phyloP scores from a whole-genome alignment of 331 rosid species.

The Saraca asoca region DNA sequence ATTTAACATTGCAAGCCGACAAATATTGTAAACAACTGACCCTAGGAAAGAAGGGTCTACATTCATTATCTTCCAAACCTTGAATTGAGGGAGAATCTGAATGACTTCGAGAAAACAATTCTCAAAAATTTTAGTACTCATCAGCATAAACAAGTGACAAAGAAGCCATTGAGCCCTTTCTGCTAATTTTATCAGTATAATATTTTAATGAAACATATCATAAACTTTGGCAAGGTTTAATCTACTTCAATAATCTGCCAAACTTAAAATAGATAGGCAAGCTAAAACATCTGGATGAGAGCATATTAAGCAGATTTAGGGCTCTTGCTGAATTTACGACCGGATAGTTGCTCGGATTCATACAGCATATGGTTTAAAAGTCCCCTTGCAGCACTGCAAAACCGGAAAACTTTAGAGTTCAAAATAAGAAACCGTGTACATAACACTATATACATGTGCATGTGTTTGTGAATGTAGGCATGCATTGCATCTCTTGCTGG shows the following conservation, averaged over 20 bases:
- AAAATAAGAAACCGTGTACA: neutral
- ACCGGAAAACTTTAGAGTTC: conserved; percentile 20
- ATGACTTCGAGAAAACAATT: conserved; percentile 1
- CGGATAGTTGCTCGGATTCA: conserved; percentile 72
- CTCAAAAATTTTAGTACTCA: conserved; percentile 31
- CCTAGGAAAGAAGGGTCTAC: conserved; percentile 19
- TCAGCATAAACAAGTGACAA: conserved; percentile 24
- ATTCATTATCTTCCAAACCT: conserved; percentile 6
- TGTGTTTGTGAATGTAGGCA: conserved; percentile 21
- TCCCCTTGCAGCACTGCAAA: conserved; percentile 88
- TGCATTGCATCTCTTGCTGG: conserved; percentile 13
- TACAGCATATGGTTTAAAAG: conserved; percentile 85
- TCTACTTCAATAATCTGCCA: conserved; percentile 25
- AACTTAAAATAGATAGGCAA: conserved; percentile 25
- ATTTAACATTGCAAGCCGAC: neutral
- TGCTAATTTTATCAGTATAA: conserved; percentile 17
- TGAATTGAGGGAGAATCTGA: conserved; percentile 17
- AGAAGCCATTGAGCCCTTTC: conserved; percentile 12
- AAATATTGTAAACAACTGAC: conserved; percentile 15
- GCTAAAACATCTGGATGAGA: conserved; percentile 25
- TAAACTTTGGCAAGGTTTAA: conserved; percentile 16
- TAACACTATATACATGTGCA: conserved; percentile 3
- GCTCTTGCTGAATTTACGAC: conserved; percentile 68
- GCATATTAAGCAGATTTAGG: conserved; percentile 37
- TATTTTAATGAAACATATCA: conserved; percentile 15